Conservation (phyloP, 129 eudicot species). For the Pittosporum tobira region DNA sequence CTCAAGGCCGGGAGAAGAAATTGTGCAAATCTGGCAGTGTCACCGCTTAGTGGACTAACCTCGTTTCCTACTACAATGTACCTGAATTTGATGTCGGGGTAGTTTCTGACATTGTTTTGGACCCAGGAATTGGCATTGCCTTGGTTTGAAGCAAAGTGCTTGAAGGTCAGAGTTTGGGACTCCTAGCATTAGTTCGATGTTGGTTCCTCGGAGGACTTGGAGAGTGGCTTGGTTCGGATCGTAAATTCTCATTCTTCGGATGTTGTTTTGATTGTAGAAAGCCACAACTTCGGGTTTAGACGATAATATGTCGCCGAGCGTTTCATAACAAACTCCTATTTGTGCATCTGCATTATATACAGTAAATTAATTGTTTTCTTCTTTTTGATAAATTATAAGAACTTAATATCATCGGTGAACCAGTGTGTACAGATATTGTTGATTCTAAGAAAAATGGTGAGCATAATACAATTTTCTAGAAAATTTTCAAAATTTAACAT, state of each 20-base stretch:
- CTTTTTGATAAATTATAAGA: too few relatives aligned
- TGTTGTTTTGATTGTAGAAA: slow-evolving; percentile 20
- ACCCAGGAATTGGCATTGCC: slow-evolving; percentile 43
- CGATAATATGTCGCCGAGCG: slow-evolving; percentile 36
- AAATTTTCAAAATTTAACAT: too few relatives aligned
- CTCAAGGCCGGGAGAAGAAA: slow-evolving; percentile 32
- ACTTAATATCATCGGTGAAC: too few relatives aligned
- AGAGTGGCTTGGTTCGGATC: slow-evolving; percentile 35
- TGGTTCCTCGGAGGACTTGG: slow-evolving; percentile 28
- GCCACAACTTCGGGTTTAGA: slow-evolving; percentile 19
- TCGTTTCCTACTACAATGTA: slow-evolving; percentile 63
- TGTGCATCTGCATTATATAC: too few relatives aligned
- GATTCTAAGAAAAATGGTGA: too few relatives aligned
- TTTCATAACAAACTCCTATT: too few relatives aligned
- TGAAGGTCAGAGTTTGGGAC: slow-evolving; percentile 22
- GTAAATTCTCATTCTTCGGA: slow-evolving; percentile 28
- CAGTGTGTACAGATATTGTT: too few relatives aligned
- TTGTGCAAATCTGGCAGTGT: slow-evolving; percentile 2
- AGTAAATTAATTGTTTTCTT: too few relatives aligned
- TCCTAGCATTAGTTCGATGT: too few relatives aligned
- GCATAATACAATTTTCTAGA: too few relatives aligned
- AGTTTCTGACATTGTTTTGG: slow-evolving; percentile 26
- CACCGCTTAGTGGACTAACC: slow-evolving; percentile 20
- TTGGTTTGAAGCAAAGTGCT: slow-evolving; percentile 21
- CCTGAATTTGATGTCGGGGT: slow-evolving; percentile 26